These are phyloP conservation scores for Penicillium nucicola DNA, from an alignment of 495 filamentous ascomycete species.

Conservation along the genomic window DNA sequence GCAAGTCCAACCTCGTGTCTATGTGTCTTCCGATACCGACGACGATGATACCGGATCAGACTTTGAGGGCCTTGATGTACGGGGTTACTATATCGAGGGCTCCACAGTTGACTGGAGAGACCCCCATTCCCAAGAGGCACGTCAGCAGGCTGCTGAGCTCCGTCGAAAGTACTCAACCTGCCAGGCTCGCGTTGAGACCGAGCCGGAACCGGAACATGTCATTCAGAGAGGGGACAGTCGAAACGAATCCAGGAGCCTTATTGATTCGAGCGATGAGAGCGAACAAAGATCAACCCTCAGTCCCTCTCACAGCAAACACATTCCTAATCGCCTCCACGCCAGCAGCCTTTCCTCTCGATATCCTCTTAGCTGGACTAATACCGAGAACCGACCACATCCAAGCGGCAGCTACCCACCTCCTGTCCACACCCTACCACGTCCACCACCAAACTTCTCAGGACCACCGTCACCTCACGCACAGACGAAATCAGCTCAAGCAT, in stretches of 20 bases:
- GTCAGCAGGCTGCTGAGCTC: constrained; percentile 20
- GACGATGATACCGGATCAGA: constrained; percentile 26
- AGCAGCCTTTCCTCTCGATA: constrained; percentile 16
- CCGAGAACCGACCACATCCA: constrained; percentile 8
- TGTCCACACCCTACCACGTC: constrained; percentile 5
- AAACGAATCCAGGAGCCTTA: constrained; percentile 1
- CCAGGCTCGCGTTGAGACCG: constrained; percentile 39
- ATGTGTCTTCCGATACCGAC: constrained; percentile 22
- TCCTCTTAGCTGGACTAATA: not conserved
- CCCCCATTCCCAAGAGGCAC: constrained; percentile 32
- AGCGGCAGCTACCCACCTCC: constrained; percentile 16
- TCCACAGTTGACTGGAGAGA: constrained; percentile 30
- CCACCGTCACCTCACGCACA: not conserved
- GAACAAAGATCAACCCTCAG: constrained; percentile 17
- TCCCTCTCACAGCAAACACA: constrained; percentile 11
- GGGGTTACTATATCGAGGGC: constrained; percentile 39
- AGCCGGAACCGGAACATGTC: constrained; percentile 26
- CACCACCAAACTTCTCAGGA: constrained; percentile 6
- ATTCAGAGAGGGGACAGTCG: not conserved
- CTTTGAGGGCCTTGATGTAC: constrained; percentile 20
- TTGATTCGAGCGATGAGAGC: constrained; percentile 19
- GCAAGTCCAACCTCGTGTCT: constrained; percentile 9
- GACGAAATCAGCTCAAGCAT: not conserved
- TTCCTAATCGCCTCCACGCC: constrained; percentile 12
- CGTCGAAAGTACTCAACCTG: constrained; percentile 30